Evolutionary conservation across 768 basidiomycete species (phyloP).

Genomic region (Pleurotus pulmonarius): DNA sequence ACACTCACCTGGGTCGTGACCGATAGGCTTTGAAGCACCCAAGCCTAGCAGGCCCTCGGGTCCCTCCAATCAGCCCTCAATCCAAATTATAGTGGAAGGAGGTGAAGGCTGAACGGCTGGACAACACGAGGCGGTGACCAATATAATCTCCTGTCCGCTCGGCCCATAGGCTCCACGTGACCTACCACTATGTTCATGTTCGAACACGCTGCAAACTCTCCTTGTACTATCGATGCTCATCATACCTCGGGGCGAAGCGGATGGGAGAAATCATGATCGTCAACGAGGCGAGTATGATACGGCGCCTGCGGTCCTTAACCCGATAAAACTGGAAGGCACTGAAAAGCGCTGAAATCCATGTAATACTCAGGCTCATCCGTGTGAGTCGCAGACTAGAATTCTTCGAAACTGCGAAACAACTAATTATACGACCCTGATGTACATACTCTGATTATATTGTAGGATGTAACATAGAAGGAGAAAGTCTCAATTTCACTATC

Average conservation of each 20-base stretch:
- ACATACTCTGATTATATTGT: no score
- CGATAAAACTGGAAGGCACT: no score
- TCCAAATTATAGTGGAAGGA: conserved; percentile 7
- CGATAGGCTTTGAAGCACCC: conserved; percentile 9
- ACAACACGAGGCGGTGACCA: conserved; percentile 5
- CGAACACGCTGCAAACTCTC: neutral
- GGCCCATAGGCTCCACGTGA: neutral
- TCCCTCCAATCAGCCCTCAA: conserved; percentile 1
- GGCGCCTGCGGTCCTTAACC: conserved; percentile 1
- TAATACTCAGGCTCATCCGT: no score
- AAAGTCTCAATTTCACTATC: no score
- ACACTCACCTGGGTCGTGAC: conserved; percentile 5
- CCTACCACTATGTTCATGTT: neutral
- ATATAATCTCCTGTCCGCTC: conserved; percentile 1
- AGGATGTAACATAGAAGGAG: no score
- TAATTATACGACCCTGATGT: no score
- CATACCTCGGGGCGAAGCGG: neutral
- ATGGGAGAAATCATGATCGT: neutral
- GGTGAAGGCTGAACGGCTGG: conserved; percentile 7
- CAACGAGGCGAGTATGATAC: conserved; percentile 1
- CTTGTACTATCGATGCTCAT: neutral
- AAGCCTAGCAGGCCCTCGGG: conserved; percentile 8
- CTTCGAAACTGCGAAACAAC: no score
- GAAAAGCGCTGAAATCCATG: no score
- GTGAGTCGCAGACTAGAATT: no score